phyloP scores from a whole-genome alignment of 805 yeast species.

The Hanseniaspora thailandica region DNA sequence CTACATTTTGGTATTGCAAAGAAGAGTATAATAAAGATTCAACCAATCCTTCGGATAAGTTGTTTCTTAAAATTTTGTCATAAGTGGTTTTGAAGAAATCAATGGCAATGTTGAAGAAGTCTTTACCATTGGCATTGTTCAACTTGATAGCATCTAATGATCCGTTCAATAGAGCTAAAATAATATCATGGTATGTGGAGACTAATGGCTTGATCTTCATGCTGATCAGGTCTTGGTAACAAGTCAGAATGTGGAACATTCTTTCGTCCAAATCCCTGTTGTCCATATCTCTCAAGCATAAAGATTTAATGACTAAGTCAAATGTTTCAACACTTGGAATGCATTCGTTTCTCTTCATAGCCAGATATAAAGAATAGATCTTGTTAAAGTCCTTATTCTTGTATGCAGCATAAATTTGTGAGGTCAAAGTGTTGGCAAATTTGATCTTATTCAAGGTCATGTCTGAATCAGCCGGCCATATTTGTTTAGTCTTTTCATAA shows the following conservation, averaged over 20 bases:
- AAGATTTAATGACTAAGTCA: conserved; percentile 44
- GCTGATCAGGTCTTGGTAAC: conserved; percentile 54
- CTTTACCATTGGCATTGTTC: conserved; percentile 34
- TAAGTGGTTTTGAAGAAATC: conserved; percentile 35
- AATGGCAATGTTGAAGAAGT: conserved; percentile 39
- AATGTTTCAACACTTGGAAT: conserved; percentile 44
- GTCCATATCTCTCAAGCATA: conserved; percentile 39
- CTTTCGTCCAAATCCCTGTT: conserved; percentile 46
- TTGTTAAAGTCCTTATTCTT: conserved; percentile 26
- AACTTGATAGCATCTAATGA: conserved; percentile 33
- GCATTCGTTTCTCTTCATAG: conserved; percentile 33
- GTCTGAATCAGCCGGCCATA: conserved; percentile 28
- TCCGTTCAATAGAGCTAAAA: conserved; percentile 42
- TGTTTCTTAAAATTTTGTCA: conserved; percentile 21
- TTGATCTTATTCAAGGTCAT: conserved; percentile 25
- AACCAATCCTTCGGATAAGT: conserved; percentile 35
- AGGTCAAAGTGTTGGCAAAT: conserved; percentile 25
- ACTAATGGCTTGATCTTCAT: conserved; percentile 44
- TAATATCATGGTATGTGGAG: conserved; percentile 42
- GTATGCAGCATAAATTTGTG: conserved; percentile 25
- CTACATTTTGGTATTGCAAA: conserved; percentile 27
- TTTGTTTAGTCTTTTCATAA: conserved; percentile 15
- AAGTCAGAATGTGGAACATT: conserved; percentile 50
- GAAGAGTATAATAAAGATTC: conserved; percentile 39
- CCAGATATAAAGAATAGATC: conserved; percentile 32